Base-by-base conservation (phyloP, 1,284 basidiomycete species). In the Ustilago cynodontis region DNA sequence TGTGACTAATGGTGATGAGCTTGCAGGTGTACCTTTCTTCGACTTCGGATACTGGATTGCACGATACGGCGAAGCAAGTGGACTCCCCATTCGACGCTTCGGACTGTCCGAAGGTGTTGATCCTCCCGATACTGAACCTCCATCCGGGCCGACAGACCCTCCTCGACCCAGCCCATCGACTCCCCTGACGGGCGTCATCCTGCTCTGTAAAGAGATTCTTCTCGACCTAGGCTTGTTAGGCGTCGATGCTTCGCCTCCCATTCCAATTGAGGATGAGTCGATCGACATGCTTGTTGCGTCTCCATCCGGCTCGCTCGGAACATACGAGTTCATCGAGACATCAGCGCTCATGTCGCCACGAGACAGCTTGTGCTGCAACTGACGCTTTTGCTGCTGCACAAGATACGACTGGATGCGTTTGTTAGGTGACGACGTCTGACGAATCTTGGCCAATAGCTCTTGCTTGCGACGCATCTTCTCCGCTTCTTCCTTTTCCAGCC, bases 391-490 rank as follows among this genome's bases (percentile, higher is more conserved):
- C 55, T 59, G 64, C 49, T 64, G 64, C 7, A 58, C 51, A 9
- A 76, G 60, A 29, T 70, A 70, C 43, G 64, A 59, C 50, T 66
- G 60, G 37, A 75, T 65, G 8, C 72, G 59, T 31, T 71, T 76
- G 51, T 76, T 76, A 6, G 73, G 73, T 20, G 64, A 67, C n/a
- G 64, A 59, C 0, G 65, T 71, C 28, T 76, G 59, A 6, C 73
- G 73, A n/a, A 76, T 76, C 64, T 76, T 76, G 11, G 73, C 73
- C 11, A 76, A 58, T 26, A 76, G 20, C 43, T 71, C 73, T n/a
- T 71, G 73, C 61, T 67, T 76, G 22, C 67, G 56, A 29, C 56
- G 56, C 65, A 76, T 70, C 55, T 71, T 70, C 33, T 72, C 73
- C 2, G 63, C 71, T 41, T 72, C 73, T 41, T 66, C 73, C 37